Conservation (phyloP, 1,284 basidiomycete species). For the Cryptococcus sp. region DNA sequence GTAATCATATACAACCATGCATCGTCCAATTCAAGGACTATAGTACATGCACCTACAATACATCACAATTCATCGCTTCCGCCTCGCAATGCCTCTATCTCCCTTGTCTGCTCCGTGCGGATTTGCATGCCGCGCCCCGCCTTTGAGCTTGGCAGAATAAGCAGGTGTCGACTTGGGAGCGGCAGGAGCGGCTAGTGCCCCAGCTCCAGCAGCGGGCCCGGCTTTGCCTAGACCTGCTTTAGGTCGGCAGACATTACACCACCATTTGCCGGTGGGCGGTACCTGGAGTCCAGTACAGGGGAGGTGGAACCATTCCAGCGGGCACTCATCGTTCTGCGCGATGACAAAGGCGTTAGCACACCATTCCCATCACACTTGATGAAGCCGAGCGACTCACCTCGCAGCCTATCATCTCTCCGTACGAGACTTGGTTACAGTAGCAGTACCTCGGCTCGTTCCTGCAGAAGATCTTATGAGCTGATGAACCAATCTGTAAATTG, state of each 20-base stretch:
- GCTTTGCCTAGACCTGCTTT: slow-evolving; percentile 12
- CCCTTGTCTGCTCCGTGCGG: no score
- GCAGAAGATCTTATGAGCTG: slow-evolving; percentile 12
- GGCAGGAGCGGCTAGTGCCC: no score
- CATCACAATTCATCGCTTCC: no score
- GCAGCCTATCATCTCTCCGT: slow-evolving; percentile 54
- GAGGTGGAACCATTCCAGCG: slow-evolving; percentile 56
- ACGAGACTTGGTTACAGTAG: slow-evolving; percentile 57
- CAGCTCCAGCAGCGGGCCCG: neutral
- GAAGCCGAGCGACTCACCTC: slow-evolving; percentile 35
- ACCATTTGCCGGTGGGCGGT: slow-evolving; percentile 47
- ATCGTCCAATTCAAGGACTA: no score
- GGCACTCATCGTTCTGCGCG: slow-evolving; percentile 57
- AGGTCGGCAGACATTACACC: slow-evolving; percentile 42
- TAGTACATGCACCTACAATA: no score
- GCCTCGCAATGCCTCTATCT: no score
- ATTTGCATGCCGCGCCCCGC: no score
- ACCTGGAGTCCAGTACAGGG: slow-evolving; percentile 40
- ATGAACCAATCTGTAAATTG: neutral
- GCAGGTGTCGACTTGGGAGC: no score
- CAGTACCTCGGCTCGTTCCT: slow-evolving; percentile 58
- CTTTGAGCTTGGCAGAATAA: no score
- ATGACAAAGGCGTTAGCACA: no score
- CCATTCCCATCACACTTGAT: neutral
- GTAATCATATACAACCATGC: no score